A percentile compares a stretch with the other conserved stretches of the same genome.
Evolutionary conservation across 352 stramenopile species (phyloP).

Genomic region (Phytophthora lateralis): DNA sequence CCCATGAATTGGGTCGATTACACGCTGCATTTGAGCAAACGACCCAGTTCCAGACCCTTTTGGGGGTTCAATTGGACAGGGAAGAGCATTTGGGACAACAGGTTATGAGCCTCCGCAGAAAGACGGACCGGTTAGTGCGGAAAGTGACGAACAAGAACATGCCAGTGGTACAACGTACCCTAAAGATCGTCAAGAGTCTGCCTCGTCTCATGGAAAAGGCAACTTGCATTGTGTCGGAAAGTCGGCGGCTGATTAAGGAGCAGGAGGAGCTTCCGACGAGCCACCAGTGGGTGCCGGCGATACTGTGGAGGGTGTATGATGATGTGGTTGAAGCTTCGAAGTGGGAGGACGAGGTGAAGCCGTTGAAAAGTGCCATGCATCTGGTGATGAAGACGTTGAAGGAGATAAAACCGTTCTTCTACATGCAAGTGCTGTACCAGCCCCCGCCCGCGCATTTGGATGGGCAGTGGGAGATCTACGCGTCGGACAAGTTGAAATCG

Average conservation of each 20-base stretch:
- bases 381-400: slow-evolving; percentile 35
- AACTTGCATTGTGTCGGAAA: slow-evolving; percentile 12
- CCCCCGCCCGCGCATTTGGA: slow-evolving; percentile 29
- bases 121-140: slow-evolving; percentile 26
- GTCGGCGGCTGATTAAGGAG: slow-evolving; percentile 13
- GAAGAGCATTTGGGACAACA: neutral
- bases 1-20: slow-evolving; percentile 12
- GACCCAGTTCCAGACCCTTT: slow-evolving; percentile 24
- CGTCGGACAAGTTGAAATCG: slow-evolving; percentile 22
- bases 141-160: slow-evolving; percentile 13
- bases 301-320: slow-evolving; percentile 46
- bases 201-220: slow-evolving; percentile 29
- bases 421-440: slow-evolving; percentile 50
- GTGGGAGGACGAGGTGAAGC: slow-evolving; percentile 12
- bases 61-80: slow-evolving; percentile 16
- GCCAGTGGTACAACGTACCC: neutral
- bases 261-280: slow-evolving; percentile 25
- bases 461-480: slow-evolving; percentile 21
- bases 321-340: neutral
- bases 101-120: slow-evolving; percentile 12
- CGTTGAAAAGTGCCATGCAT: slow-evolving; percentile 37
- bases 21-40: slow-evolving; percentile 22
- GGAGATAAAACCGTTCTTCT: slow-evolving; percentile 45
- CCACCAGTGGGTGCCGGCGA: slow-evolving; percentile 45
- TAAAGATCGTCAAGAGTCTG: slow-evolving; percentile 14